phyloP scores from a whole-genome alignment of 129 eudicot species.

The sunflower (Helianthus annuus) region DNA sequence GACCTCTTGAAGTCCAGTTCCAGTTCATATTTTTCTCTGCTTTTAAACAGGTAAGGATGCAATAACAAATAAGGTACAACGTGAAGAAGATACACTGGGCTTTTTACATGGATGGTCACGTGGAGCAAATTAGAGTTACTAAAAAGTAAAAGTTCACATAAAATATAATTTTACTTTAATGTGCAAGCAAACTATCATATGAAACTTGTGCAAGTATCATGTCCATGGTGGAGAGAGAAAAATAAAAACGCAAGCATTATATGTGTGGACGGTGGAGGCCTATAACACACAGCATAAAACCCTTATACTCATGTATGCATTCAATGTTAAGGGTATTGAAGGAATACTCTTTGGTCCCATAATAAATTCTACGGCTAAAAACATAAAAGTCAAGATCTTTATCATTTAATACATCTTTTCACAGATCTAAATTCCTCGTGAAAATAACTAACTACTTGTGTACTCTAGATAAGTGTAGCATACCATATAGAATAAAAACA shows the following conservation, averaged over 20 bases:
- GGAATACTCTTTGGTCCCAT: conserved; percentile 5
- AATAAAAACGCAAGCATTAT: background rate
- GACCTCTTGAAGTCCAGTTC: conserved; percentile 93
- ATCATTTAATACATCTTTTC: background rate
- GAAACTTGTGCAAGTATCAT: background rate
- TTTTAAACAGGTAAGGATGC: conserved; percentile 28
- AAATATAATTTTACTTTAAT: background rate
- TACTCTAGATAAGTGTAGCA: background rate
- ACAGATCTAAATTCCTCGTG: background rate
- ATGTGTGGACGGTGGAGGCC: conserved; percentile 4
- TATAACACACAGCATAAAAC: background rate
- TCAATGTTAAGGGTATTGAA: background rate
- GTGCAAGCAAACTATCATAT: background rate
- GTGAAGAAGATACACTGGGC: conserved; percentile 7
- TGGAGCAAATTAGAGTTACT: conserved; percentile 1
- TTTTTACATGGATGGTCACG: conserved; percentile 12
- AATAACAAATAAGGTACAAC: conserved; percentile 15
- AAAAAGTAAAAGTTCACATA: conserved; percentile 13
- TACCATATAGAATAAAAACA: background rate
- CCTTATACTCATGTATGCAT: background rate
- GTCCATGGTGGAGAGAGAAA: background rate
- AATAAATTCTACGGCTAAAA: background rate
- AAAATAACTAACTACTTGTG: background rate
- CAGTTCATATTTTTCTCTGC: conserved; percentile 85
- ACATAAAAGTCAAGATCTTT: background rate